phyloP scores from a whole-genome alignment of 73 alveolate genomes.

The Paramecium sexaurelia region DNA sequence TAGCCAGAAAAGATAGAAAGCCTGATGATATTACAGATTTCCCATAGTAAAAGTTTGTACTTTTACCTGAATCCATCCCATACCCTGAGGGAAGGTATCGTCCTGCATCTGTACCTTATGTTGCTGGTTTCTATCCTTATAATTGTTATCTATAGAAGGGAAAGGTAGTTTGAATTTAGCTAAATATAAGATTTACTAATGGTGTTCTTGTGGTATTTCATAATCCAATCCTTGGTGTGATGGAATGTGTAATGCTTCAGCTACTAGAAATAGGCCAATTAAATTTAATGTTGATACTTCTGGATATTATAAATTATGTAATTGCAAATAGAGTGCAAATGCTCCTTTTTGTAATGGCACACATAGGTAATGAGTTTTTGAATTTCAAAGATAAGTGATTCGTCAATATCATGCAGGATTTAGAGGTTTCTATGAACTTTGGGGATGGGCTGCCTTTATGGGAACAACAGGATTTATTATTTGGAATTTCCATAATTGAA shows the following conservation, averaged over 20 bases:
- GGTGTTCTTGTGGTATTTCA: slow-evolving; percentile 90
- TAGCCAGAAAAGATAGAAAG: slow-evolving; percentile 68
- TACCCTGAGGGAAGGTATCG: slow-evolving; percentile 85
- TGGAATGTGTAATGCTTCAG: slow-evolving; percentile 86
- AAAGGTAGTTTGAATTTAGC: slow-evolving; percentile 64
- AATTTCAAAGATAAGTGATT: slow-evolving; percentile 47
- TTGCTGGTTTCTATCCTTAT: slow-evolving; percentile 86
- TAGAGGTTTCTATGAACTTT: slow-evolving; percentile 89
- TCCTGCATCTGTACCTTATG: slow-evolving; percentile 87
- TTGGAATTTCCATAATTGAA: slow-evolving; percentile 53
- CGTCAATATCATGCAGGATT: slow-evolving; percentile 73
- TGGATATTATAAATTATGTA: slow-evolving; percentile 89
- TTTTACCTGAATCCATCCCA: slow-evolving; percentile 69
- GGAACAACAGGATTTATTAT: slow-evolving; percentile 85
- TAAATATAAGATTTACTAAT: slow-evolving; percentile 50
- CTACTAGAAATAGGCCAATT: slow-evolving; percentile 86
- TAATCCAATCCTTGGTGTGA: slow-evolving; percentile 87
- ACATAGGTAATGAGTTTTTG: slow-evolving; percentile 70
- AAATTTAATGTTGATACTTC: slow-evolving; percentile 84
- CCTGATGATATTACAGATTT: slow-evolving; percentile 89
- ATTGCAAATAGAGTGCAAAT: slow-evolving; percentile 88
- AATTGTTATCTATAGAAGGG: slow-evolving; percentile 84
- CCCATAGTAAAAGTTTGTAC: slow-evolving; percentile 70
- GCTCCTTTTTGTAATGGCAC: slow-evolving; percentile 95
- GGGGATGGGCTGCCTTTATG: slow-evolving; percentile 83